phyloP scores from a whole-genome alignment of 495 filamentous ascomycete genomes.

The Xylaria telfairii region DNA sequence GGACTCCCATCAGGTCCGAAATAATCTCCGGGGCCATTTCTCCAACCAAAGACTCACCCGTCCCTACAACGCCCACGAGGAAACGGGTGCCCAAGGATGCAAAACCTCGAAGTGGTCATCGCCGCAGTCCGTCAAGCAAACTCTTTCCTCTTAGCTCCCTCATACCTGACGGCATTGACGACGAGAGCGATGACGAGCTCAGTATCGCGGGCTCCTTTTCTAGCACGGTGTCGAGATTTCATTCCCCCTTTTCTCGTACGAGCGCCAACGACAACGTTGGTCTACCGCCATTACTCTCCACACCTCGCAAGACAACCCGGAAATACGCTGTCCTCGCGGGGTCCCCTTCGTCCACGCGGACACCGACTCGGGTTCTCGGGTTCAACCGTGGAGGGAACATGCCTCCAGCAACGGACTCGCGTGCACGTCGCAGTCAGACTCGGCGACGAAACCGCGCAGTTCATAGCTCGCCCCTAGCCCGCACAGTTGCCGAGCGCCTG shows the following conservation, averaged over 20 bases:
- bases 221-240: constrained; percentile 24
- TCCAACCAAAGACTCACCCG: neutral
- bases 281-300: constrained; percentile 19
- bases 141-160: constrained; percentile 33
- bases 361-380: constrained; percentile 22
- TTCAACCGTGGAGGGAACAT: neutral
- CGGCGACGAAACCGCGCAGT: constrained; percentile 8
- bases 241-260: neutral
- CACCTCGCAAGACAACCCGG: constrained; percentile 24
- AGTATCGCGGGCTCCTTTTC: constrained; percentile 31
- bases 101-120: constrained; percentile 10
- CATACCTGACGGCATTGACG: constrained; percentile 31
- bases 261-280: neutral
- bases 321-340: constrained; percentile 15
- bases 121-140: constrained; percentile 25
- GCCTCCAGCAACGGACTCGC: constrained; percentile 33
- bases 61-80: constrained; percentile 36
- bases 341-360: constrained; percentile 16
- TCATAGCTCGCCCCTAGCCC: constrained; percentile 35
- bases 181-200: constrained; percentile 38
- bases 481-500: constrained; percentile 23
- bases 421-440: constrained; percentile 15
- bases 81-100: constrained; percentile 5
- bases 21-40: neutral
- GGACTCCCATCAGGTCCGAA: constrained; percentile 2